phyloP scores from a whole-genome alignment of 805 yeast species.

The Suhomyces faveliae region DNA sequence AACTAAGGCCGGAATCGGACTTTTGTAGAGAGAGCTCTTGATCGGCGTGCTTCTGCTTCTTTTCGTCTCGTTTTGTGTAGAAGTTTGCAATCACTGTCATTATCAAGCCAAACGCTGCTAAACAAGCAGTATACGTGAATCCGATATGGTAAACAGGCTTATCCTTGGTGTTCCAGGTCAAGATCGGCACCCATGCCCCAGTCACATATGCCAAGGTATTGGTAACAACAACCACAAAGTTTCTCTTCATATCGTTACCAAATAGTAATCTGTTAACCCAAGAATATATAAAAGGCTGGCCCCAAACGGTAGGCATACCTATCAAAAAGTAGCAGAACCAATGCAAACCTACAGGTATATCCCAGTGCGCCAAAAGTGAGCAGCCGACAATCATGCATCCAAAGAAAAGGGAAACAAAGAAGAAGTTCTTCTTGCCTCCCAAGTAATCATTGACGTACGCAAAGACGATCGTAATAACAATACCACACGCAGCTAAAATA shows the following conservation, averaged over 20 bases:
- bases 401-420: conserved; percentile 38
- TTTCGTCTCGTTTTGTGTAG: conserved; percentile 27
- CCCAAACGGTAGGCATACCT: conserved; percentile 50
- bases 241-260: conserved; percentile 42
- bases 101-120: conserved; percentile 29
- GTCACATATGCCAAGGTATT: conserved; percentile 41
- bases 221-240: conserved; percentile 37
- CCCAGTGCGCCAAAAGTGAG: conserved; percentile 46
- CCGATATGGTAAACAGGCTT: conserved; percentile 27
- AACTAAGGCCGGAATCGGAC: neutral
- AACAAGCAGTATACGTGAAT: conserved; percentile 22
- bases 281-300: conserved; percentile 56
- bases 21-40: neutral
- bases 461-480: conserved; percentile 2
- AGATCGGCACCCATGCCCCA: conserved; percentile 39
- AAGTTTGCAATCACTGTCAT: conserved; percentile 27
- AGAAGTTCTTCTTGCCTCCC: conserved; percentile 36
- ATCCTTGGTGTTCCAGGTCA: conserved; percentile 39
- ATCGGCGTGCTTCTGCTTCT: neutral
- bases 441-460: conserved; percentile 27
- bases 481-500: conserved; percentile 20
- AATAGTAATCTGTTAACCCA: conserved; percentile 53
- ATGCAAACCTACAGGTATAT: conserved; percentile 48
- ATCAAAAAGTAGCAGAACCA: conserved; percentile 51
- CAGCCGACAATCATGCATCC: conserved; percentile 41